Conservation (phyloP, 495 filamentous ascomycete species). For the Penicillium arizonense region DNA sequence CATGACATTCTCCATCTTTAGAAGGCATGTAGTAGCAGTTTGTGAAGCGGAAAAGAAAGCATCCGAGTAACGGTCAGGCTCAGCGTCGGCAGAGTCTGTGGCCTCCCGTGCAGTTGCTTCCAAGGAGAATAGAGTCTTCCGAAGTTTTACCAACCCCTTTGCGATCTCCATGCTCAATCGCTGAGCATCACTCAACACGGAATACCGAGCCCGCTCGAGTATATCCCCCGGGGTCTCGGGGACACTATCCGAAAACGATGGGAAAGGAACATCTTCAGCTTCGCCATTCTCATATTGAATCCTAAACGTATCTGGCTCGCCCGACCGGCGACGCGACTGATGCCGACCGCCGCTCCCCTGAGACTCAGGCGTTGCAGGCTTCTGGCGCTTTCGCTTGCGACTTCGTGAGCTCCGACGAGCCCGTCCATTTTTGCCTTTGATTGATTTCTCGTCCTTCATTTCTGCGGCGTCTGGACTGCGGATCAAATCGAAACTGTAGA, state of each 20-base stretch:
- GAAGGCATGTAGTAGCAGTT: constrained; percentile 47
- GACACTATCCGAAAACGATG: constrained; percentile 28
- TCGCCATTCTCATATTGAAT: constrained; percentile 65
- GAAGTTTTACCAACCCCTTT: constrained; percentile 54
- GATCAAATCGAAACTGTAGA: constrained; percentile 72
- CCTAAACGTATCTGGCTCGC: constrained; percentile 39
- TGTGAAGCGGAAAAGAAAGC: constrained; percentile 50
- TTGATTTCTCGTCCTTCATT: constrained; percentile 6
- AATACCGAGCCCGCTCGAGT: constrained; percentile 40
- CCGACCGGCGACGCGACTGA: constrained; percentile 41
- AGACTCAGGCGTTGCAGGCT: constrained; percentile 43
- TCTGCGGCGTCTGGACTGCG: constrained; percentile 58
- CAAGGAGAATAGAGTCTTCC: constrained; percentile 55
- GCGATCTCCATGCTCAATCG: constrained; percentile 54
- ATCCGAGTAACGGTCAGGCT: constrained; percentile 32
- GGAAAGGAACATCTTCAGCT: constrained; percentile 52
- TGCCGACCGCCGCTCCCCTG: constrained; percentile 40
- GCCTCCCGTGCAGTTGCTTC: constrained; percentile 33
- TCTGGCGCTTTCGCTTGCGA: constrained; percentile 59
- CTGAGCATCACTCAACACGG: constrained; percentile 50
- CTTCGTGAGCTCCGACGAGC: constrained; percentile 32
- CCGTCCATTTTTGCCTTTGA: constrained; percentile 14
- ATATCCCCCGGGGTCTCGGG: constrained; percentile 24
- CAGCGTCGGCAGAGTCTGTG: constrained; percentile 14
- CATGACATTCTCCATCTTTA: constrained; percentile 56